These are phyloP conservation scores for Trichoderma atrobrunneum DNA, from an alignment of 2,329 filamentous ascomycete genomes.

Conservation along the genomic window DNA sequence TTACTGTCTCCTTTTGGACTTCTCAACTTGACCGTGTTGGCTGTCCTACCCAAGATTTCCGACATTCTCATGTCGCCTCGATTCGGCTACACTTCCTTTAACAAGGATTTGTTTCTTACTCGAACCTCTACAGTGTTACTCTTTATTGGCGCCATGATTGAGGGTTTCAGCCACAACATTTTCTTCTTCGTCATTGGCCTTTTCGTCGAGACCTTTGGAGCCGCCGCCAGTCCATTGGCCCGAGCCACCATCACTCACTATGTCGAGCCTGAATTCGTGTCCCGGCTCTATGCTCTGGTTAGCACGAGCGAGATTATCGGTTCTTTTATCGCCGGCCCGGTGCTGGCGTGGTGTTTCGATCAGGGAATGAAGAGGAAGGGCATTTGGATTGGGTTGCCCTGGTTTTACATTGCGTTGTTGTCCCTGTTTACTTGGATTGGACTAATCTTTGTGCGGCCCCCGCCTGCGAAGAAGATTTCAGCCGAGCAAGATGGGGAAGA, in stretches of 20 bases:
- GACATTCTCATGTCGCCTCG: constrained; percentile 32
- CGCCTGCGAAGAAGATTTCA: constrained; percentile 23
- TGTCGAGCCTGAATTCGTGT: constrained; percentile 38
- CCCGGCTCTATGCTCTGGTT: constrained; percentile 41
- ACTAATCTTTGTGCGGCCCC: constrained; percentile 34
- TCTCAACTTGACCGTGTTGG: constrained; percentile 38
- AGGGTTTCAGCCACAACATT: constrained; percentile 35
- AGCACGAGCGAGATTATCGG: constrained; percentile 41
- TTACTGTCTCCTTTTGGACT: constrained; percentile 42
- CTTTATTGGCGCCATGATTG: constrained; percentile 32
- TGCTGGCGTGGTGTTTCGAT: constrained; percentile 40
- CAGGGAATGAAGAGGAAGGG: constrained; percentile 36
- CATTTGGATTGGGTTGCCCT: constrained; percentile 39
- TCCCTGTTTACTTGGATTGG: constrained; percentile 30
- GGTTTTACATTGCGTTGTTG: constrained; percentile 38
- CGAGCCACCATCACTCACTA: constrained; percentile 42
- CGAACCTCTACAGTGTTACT: constrained; percentile 35
- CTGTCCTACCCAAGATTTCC: constrained; percentile 36
- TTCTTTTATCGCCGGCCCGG: constrained; percentile 40
- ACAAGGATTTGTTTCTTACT: constrained; percentile 39
- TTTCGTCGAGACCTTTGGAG: constrained; percentile 38
- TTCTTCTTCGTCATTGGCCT: constrained; percentile 38
- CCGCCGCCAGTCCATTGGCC: constrained; percentile 37
- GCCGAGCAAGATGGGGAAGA: constrained; percentile 23
- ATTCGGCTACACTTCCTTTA: constrained; percentile 34